Conservation (phyloP, 306 rosid species). For the Prunus fruticosa region DNA sequence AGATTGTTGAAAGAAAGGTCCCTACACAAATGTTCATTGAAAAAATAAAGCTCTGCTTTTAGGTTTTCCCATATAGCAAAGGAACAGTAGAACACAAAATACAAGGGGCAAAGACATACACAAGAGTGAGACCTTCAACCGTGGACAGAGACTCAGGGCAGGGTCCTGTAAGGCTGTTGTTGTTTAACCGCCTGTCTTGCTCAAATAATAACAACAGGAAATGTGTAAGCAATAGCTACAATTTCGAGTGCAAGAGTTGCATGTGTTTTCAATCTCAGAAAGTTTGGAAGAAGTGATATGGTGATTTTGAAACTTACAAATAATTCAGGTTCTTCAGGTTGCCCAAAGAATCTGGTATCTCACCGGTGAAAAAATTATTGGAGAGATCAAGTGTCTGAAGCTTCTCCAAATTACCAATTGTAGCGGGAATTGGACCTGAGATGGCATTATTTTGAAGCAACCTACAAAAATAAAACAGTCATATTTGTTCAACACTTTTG, state of each 20-base stretch:
- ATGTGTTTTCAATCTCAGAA: constrained; percentile 15
- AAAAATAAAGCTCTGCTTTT: constrained; percentile 5
- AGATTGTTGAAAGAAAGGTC: constrained; percentile 94
- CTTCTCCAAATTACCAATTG: constrained; percentile 76
- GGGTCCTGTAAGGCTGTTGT: constrained; percentile 90
- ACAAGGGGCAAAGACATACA: constrained; percentile 60
- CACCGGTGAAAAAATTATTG: constrained; percentile 65
- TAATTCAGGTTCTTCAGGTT: constrained; percentile 77
- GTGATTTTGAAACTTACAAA: constrained; percentile 61
- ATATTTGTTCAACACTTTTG: background rate
- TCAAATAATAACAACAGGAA: constrained; percentile 27
- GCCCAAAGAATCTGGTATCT: constrained; percentile 82
- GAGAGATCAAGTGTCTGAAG: constrained; percentile 96
- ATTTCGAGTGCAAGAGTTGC: constrained; percentile 4
- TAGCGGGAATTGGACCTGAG: constrained; percentile 74
- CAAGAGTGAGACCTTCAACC: constrained; percentile 76
- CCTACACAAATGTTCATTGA: constrained; percentile 43
- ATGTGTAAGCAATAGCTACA: constrained; percentile 23
- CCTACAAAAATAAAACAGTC: constrained; percentile 38
- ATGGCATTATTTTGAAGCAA: constrained; percentile 92
- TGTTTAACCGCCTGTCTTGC: constrained; percentile 79
- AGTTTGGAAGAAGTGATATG: background rate
- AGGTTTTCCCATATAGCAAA: background rate
- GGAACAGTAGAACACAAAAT: background rate
- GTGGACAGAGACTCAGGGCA: constrained; percentile 76